phyloP scores from a whole-genome alignment of 2,329 filamentous ascomycete genomes.

The Penicillium sp. region DNA sequence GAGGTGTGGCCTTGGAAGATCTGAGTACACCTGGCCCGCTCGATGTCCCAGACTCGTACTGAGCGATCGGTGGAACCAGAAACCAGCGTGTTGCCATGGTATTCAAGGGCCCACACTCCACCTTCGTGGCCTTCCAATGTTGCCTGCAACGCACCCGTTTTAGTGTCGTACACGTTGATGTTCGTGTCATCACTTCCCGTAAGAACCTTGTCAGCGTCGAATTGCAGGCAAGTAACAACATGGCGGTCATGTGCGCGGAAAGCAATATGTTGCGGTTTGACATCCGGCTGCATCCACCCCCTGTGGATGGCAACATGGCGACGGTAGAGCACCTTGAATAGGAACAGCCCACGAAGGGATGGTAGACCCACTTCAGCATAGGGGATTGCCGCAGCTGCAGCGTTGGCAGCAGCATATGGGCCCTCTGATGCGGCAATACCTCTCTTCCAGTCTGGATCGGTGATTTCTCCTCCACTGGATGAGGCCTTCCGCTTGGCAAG shows the following conservation, averaged over 20 bases:
- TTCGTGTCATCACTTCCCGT: slow-evolving; percentile 96
- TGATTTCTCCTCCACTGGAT: slow-evolving; percentile 35
- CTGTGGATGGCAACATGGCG: slow-evolving; percentile 82
- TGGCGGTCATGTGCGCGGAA: slow-evolving; percentile 94
- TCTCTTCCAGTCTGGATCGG: slow-evolving; percentile 40
- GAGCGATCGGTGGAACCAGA: slow-evolving; percentile 94
- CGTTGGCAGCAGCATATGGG: slow-evolving; percentile 71
- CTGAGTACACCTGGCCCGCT: slow-evolving; percentile 82
- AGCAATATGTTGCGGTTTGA: slow-evolving; percentile 81
- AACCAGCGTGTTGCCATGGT: slow-evolving; percentile 87
- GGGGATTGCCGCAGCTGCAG: slow-evolving; percentile 71
- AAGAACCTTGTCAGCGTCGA: slow-evolving; percentile 94
- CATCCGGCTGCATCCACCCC: slow-evolving; percentile 77
- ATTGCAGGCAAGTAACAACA: slow-evolving; percentile 95
- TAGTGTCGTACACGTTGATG: slow-evolving; percentile 96
- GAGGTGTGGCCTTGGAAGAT: slow-evolving; percentile 97
- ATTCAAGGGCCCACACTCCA: slow-evolving; percentile 94
- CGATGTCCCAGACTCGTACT: slow-evolving; percentile 99
- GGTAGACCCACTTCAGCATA: slow-evolving; percentile 71
- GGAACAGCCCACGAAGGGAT: slow-evolving; percentile 71
- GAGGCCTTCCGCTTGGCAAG: slow-evolving; percentile 50
- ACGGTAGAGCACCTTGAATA: slow-evolving; percentile 93
- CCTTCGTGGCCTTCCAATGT: slow-evolving; percentile 89
- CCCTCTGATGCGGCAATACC: slow-evolving; percentile 57
- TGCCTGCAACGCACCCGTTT: slow-evolving; percentile 74